A percentile compares a stretch with the other conserved stretches of the same genome.
These are phyloP conservation scores for Suzukiozyma palmioleophila DNA, from an alignment of 1,139 yeast species.

Conservation along the genomic window DNA sequence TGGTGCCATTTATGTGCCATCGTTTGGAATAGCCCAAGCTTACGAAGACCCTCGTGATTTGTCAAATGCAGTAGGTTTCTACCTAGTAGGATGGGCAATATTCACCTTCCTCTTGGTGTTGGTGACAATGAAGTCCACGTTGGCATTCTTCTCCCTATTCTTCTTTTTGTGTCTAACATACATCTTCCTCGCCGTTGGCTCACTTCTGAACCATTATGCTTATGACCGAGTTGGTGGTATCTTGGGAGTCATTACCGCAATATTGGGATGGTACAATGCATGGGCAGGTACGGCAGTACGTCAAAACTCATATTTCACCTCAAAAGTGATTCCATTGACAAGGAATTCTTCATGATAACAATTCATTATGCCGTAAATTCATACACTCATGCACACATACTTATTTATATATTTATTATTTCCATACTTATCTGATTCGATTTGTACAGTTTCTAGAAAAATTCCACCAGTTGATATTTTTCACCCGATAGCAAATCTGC, in stretches of 20 bases:
- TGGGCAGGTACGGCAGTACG: constrained; percentile 30
- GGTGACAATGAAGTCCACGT: constrained; percentile 42
- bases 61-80: constrained; percentile 36
- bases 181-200: constrained; percentile 38
- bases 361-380: constrained; percentile 14
- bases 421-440: too few relatives aligned
- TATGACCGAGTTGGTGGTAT: constrained; percentile 42
- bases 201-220: constrained; percentile 26
- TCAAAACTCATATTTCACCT: constrained; percentile 27
- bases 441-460: too few relatives aligned
- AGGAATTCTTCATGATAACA: background rate
- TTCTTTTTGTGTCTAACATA: constrained; percentile 33
- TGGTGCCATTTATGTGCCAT: constrained; percentile 30
- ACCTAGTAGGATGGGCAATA: constrained; percentile 41
- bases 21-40: constrained; percentile 55
- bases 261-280: constrained; percentile 39
- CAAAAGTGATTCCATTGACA: constrained; percentile 20
- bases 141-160: constrained; percentile 34
- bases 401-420: too few relatives aligned
- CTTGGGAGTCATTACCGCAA: constrained; percentile 37
- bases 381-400: constrained; percentile 17
- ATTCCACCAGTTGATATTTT: too few relatives aligned
- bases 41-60: constrained; percentile 34
- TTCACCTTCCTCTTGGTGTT: constrained; percentile 37
- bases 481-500: too few relatives aligned